A percentile compares a stretch with the other conserved stretches of the same genome.
phyloP scores from a whole-genome alignment of 225 moss, liverwort and hornwort genomes.

The Bryum argenteum region DNA sequence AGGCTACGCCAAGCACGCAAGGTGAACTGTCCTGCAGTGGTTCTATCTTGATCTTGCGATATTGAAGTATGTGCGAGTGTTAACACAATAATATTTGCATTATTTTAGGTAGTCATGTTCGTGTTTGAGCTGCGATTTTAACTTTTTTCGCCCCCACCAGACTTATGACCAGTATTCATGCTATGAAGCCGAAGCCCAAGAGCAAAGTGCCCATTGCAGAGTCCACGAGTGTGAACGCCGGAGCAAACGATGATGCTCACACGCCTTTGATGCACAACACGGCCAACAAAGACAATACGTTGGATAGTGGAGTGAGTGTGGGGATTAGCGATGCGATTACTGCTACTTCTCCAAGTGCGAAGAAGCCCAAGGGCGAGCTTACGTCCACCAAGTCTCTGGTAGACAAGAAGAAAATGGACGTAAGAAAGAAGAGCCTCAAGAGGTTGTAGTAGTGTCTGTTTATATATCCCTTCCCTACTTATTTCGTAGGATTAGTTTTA shows the following conservation, averaged over 20 bases:
- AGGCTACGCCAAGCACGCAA: constrained; percentile 88
- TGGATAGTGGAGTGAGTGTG: constrained; percentile 70
- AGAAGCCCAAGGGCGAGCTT: constrained; percentile 92
- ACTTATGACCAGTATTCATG: constrained; percentile 98
- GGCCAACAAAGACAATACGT: constrained; percentile 76
- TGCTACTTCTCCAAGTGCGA: constrained; percentile 80
- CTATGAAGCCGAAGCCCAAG: constrained; percentile 97
- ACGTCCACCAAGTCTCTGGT: constrained; percentile 74
- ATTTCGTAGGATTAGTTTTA: constrained; percentile 30
- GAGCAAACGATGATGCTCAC: constrained; percentile 62
- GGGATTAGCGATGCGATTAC: constrained; percentile 70
- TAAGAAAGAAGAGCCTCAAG: constrained; percentile 98
- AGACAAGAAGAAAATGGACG: constrained; percentile 98
- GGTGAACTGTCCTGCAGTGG: constrained; percentile 41
- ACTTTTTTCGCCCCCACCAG: constrained; percentile 41
- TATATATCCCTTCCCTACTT: constrained; percentile 31
- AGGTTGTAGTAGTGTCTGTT: constrained; percentile 84
- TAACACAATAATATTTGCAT: constrained; percentile 22
- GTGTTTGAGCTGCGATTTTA: constrained; percentile 25
- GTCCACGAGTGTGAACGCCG: constrained; percentile 90
- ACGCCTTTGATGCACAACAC: constrained; percentile 88
- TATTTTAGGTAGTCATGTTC: constrained; percentile 18
- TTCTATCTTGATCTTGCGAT: background rate
- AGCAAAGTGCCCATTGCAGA: constrained; percentile 94
- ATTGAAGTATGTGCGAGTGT: constrained; percentile 4